Conservation (phyloP, 2,329 filamentous ascomycete species). For the Fusarium staphyleae region DNA sequence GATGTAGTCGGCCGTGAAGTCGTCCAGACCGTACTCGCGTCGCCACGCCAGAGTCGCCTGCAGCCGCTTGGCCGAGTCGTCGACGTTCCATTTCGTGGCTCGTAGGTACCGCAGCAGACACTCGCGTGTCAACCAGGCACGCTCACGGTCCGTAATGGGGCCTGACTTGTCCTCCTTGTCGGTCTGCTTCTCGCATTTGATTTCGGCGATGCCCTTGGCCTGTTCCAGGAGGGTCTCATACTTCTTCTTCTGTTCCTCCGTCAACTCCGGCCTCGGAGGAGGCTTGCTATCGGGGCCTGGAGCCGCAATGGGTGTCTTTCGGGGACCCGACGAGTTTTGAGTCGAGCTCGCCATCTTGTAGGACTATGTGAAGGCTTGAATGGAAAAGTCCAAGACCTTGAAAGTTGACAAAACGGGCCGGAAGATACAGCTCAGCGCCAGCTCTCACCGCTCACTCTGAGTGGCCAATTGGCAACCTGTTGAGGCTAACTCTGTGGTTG, state of each 20-base stretch:
- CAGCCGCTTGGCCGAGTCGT: conserved; percentile 79
- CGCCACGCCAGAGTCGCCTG: conserved; percentile 86
- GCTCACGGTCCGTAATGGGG: conserved; percentile 79
- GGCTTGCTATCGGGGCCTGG: conserved; percentile 67
- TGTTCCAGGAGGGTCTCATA: conserved; percentile 78
- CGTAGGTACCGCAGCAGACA: conserved; percentile 92
- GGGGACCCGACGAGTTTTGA: conserved; percentile 33
- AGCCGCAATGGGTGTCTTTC: conserved; percentile 63
- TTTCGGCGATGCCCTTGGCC: conserved; percentile 73
- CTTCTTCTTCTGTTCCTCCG: conserved; percentile 78
- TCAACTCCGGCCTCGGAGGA: conserved; percentile 65
- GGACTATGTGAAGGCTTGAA: background rate
- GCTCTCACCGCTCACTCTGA: conserved; percentile 32
- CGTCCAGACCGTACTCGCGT: conserved; percentile 84
- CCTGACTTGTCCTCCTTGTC: conserved; percentile 61
- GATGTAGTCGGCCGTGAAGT: conserved; percentile 84
- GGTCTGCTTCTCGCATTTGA: conserved; percentile 59
- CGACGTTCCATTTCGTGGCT: conserved; percentile 87
- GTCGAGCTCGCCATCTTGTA: conserved; percentile 32
- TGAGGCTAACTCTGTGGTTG: conserved; percentile 9
- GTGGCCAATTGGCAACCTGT: conserved; percentile 11
- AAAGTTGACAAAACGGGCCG: conserved; percentile 4
- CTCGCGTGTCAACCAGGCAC: conserved; percentile 89
- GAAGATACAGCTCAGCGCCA: background rate
- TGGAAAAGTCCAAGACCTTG: background rate